Conservation (phyloP, 768 basidiomycete species). For the Filobasidium floriforme region DNA sequence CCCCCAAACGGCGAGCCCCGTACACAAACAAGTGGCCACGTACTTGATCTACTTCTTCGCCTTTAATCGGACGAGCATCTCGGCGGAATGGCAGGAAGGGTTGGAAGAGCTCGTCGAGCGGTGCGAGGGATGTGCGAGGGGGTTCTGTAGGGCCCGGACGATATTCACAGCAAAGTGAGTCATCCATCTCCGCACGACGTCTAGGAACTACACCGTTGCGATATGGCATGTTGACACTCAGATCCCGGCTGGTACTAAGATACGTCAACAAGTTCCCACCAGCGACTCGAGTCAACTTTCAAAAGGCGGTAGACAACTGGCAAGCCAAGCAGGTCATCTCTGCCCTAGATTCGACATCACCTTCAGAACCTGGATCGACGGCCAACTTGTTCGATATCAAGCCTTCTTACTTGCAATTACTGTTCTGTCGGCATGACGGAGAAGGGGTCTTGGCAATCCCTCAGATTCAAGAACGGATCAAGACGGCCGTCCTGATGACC, state of each 20-base stretch:
- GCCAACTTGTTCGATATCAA: constrained; percentile 16
- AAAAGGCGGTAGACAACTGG: constrained; percentile 59
- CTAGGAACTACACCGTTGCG: background rate
- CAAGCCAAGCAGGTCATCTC: constrained; percentile 54
- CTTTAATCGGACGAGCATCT: constrained; percentile 53
- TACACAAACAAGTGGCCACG: constrained; percentile 53
- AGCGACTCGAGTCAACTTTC: constrained; percentile 55
- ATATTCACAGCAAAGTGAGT: constrained; percentile 66
- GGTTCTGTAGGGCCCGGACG: constrained; percentile 59
- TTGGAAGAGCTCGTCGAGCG: constrained; percentile 54
- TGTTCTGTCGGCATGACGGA: constrained; percentile 51
- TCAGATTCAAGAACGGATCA: background rate
- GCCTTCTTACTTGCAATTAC: constrained; percentile 47
- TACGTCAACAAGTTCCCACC: constrained; percentile 65
- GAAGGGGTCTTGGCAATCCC: background rate
- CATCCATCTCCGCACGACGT: background rate
- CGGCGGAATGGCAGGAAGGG: constrained; percentile 59
- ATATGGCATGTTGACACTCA: constrained; percentile 11
- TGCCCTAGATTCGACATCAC: constrained; percentile 32
- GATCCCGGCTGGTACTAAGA: constrained; percentile 45
- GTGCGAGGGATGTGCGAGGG: constrained; percentile 66
- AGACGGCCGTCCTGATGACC: constrained; percentile 42
- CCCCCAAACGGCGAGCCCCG: background rate
- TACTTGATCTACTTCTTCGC: constrained; percentile 78
- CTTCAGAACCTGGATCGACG: background rate